phyloP scores from a whole-genome alignment of 495 filamentous ascomycete species.

The Apodospora peruviana region DNA sequence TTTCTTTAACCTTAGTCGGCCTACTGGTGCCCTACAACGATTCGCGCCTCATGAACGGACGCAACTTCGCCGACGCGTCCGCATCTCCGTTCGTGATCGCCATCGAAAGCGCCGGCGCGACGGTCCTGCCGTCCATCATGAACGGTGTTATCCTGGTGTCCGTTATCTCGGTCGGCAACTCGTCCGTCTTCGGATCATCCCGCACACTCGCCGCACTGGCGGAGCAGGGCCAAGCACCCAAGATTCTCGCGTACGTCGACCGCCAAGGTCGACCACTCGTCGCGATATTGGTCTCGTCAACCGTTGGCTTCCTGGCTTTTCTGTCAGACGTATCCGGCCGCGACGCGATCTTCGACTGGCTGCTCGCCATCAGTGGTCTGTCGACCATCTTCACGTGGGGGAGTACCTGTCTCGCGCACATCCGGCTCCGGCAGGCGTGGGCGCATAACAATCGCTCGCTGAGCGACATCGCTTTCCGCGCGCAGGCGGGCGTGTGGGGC shows the following conservation, averaged over 20 bases:
- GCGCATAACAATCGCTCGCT: conserved; percentile 61
- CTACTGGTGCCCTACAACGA: conserved; percentile 71
- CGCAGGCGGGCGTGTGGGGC: conserved; percentile 74
- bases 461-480: conserved; percentile 75
- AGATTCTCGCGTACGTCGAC: conserved; percentile 75
- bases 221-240: conserved; percentile 77
- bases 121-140: conserved; percentile 73
- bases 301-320: conserved; percentile 72
- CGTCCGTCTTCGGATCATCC: conserved; percentile 81
- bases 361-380: conserved; percentile 83
- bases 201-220: conserved; percentile 83
- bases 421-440: conserved; percentile 87
- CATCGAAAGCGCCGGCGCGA: conserved; percentile 72
- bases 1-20: conserved; percentile 69
- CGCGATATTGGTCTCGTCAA: conserved; percentile 62
- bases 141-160: conserved; percentile 89
- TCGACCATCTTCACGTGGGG: conserved; percentile 93
- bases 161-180: conserved; percentile 83
- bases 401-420: conserved; percentile 81
- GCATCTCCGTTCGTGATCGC: conserved; percentile 89
- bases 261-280: conserved; percentile 74
- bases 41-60: conserved; percentile 46
- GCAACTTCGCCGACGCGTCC: conserved; percentile 55
- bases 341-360: conserved; percentile 71
- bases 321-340: conserved; percentile 61